Evolutionary conservation across 495 filamentous ascomycete species (phyloP), one percentile per base, ranked within the genome.

Genomic region (Choiromyces venosus): DNA sequence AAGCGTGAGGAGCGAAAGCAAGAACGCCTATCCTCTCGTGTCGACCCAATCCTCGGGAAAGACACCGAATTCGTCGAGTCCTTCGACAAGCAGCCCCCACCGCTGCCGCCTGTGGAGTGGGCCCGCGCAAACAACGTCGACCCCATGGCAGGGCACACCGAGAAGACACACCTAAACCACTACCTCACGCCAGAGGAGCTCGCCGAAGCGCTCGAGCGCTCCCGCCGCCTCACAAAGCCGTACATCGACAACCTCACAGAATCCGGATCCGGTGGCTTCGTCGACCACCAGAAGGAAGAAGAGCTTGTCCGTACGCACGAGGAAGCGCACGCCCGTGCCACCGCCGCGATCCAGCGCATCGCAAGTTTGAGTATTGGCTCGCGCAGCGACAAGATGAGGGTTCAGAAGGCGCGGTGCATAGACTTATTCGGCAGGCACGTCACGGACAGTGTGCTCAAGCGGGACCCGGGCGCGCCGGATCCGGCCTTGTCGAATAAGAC

Each of bases 341-440:
- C 86, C 29, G 83, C 86, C 67, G 95, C 94, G 2, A 86, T 99
- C 69, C 80, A 85, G 69, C 88, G 94, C 37, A 97, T 99, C 76
- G 86, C 91, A 16, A 85, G 87, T 70, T 83, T 99, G 46, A 86
- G 85, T 40, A 91, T 93, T 76, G 93, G 89, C 78, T 91, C 86
- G 79, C 88, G 85, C 66, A 89, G 91, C 83, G 93, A 96, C 74
- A 87, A 87, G 65, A 88, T 89, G 72, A 89, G 92, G 61, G 88
- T 90, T 75, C 96, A 96, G 81, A 90, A 91, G 74, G 86, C 90
- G 72, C 88, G 91, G 39, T 96, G 93, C 81, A 90, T 99, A 76
- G 88, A 92, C 74, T 90, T 87, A 0, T 97, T 99, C 78, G 95
- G 95, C 19, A 88, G 95, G 64, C 95, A 98, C 85, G 87, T 89